Conservation (phyloP, 768 basidiomycete species). For the Termitomyces sp. region DNA sequence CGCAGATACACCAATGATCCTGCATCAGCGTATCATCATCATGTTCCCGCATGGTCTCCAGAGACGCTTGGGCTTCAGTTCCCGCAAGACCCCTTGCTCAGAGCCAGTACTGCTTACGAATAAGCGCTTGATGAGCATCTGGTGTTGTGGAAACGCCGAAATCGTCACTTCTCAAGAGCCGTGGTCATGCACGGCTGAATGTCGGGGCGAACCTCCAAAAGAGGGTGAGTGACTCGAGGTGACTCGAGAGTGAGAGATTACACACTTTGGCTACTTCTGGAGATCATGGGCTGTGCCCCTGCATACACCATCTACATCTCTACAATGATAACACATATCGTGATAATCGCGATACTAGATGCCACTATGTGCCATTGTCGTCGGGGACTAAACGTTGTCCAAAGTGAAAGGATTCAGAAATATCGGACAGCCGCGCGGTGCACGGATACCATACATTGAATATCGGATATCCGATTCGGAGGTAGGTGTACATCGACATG, state of each 20-base stretch:
- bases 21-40: slow-evolving; percentile 8
- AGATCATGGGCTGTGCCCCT: not conserved
- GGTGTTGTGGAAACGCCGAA: not conserved
- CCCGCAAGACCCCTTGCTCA: not conserved
- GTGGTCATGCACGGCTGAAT: not conserved
- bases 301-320: not conserved
- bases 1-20: slow-evolving; percentile 9
- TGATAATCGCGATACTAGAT: not conserved
- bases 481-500: not conserved
- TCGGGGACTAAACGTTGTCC: not conserved
- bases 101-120: not conserved
- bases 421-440: not conserved
- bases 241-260: not conserved
- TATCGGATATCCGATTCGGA: not conserved
- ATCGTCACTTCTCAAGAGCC: not conserved
- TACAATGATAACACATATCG: not conserved
- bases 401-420: no score
- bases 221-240: not conserved
- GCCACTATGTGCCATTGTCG: no score
- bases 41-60: not conserved
- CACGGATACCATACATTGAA: not conserved
- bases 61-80: not conserved
- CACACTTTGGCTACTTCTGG: not conserved
- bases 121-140: not conserved
- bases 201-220: not conserved